These are phyloP conservation scores for Scedosporium minutisporum DNA, from an alignment of 2,329 filamentous ascomycete species.

Conservation along the genomic window DNA sequence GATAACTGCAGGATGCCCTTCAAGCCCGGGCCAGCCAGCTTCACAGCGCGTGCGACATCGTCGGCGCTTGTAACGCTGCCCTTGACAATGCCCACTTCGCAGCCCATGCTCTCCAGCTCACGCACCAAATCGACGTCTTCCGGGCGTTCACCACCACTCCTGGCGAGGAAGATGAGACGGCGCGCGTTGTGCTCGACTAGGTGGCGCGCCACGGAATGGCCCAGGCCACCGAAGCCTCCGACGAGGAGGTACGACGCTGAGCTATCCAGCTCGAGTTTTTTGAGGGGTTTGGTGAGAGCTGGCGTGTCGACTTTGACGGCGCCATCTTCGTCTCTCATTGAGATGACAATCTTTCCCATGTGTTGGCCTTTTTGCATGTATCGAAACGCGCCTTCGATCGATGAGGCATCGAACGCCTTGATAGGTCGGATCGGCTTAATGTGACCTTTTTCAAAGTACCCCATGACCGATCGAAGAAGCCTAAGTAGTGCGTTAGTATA, in stretches of 20 bases:
- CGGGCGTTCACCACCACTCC: not conserved
- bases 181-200: conserved; percentile 17
- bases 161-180: conserved; percentile 14
- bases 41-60: conserved; percentile 17
- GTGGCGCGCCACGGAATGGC: conserved; percentile 15
- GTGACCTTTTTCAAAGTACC: conserved; percentile 7
- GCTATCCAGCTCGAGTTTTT: not conserved
- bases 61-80: conserved; percentile 20
- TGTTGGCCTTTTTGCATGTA: conserved; percentile 32
- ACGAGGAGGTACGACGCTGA: conserved; percentile 16
- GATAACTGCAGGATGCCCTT: not conserved
- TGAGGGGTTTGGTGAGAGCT: not conserved
- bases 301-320: not conserved
- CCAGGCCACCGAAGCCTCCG: conserved; percentile 19
- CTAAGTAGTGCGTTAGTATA: not conserved
- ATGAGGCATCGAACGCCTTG: conserved; percentile 16
- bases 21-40: not conserved
- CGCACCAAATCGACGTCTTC: conserved; percentile 8
- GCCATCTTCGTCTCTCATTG: not conserved
- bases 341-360: conserved; percentile 30
- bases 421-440: conserved; percentile 14
- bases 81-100: conserved; percentile 15
- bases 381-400: conserved; percentile 28
- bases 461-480: not conserved
- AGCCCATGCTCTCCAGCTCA: conserved; percentile 13